Base-by-base conservation (phyloP, 2,329 filamentous ascomycete genomes). In the Fusarium algeriense region DNA sequence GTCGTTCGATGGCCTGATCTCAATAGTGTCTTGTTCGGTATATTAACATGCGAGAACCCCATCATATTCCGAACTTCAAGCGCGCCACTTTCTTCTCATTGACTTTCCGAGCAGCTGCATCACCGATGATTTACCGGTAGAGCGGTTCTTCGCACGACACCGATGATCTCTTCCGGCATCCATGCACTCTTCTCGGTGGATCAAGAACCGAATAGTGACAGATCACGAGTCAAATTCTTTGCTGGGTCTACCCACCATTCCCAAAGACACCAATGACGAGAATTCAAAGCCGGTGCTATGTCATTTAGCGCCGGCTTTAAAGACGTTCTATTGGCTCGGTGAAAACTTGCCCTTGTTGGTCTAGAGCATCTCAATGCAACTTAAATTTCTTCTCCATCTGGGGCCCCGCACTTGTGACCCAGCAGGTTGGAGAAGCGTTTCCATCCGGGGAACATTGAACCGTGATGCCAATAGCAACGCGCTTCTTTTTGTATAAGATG, bases 351-450 rank as follows among this genome's bases (percentile, higher is more conserved):
- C 37, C 8, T 17, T 53, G 38, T n/a, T 12, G 48, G 6, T n/a
- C 7, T 17, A 32, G 19, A 7, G n/a, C 40, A 50, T 17, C 38
- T 14, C 54, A n/a, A 26, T n/a, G 26, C 35, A 55, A 14, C 19
- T 26, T 8, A 14, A 14, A 12, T n/a, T 28, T 37, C 14, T 38
- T 52, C 40, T 20, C 49, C 48, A 40, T 53, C 34, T 43, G 62
- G 62, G 60, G 60, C 62, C 62, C 62, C 62, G 62, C 60, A 44
- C 59, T 64, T 35, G 48, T 50, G 41, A 37, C 38, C 49, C 62
- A 26, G 19, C 14, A n/a, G 38, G 3, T 45, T 64, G 59, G 62
- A 64, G 61, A 48, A 60, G 23, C 6, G 23, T 56, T 61, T 30
- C 48, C 30, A 54, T 50, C 44, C 14, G 34, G 59, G 59, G 56